Percentiles rank a stretch among this genome's conserved stretches.
Conservation (phyloP, 257 asterid genomes). For the Plantago ovata region DNA sequence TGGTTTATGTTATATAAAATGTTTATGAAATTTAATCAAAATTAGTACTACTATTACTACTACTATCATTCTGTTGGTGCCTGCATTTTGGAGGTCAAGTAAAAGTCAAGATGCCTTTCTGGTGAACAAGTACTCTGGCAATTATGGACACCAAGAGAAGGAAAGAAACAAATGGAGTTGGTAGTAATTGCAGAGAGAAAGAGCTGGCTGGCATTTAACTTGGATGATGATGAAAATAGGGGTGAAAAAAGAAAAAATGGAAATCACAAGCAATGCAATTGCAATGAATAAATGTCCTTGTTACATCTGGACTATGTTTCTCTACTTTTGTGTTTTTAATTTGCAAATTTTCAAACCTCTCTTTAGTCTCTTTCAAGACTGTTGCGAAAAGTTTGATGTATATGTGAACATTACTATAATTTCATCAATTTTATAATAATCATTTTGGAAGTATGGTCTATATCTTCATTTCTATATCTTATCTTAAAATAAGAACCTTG, state of each 20-base stretch:
- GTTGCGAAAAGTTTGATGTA: too few species aligned
- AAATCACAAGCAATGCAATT: constrained; percentile 6
- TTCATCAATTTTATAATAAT: too few species aligned
- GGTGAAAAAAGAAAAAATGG: constrained; percentile 24
- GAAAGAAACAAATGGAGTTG: constrained; percentile 32
- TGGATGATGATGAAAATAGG: constrained; percentile 13
- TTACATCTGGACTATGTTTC: constrained; percentile 15
- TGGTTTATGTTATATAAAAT: not conserved
- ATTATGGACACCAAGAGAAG: constrained; percentile 15
- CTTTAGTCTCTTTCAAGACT: constrained; percentile 24
- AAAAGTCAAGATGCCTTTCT: constrained; percentile 21
- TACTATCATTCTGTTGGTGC: not conserved
- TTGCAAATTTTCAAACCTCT: constrained; percentile 1
- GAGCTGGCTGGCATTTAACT: constrained; percentile 31
- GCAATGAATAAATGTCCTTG: not conserved
- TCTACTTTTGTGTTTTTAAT: constrained; percentile 1
- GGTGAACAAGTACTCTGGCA: constrained; percentile 26
- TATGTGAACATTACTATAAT: too few species aligned
- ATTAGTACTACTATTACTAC: constrained; percentile 4
- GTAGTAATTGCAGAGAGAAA: constrained; percentile 24
- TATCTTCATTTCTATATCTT: too few species aligned
- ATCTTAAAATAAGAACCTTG: too few species aligned
- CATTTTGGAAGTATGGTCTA: too few species aligned
- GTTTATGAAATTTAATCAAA: not conserved
- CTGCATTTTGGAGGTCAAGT: constrained; percentile 19